phyloP scores from a whole-genome alignment of 1,139 yeast genomes.

The Diutina scorzettiae region DNA sequence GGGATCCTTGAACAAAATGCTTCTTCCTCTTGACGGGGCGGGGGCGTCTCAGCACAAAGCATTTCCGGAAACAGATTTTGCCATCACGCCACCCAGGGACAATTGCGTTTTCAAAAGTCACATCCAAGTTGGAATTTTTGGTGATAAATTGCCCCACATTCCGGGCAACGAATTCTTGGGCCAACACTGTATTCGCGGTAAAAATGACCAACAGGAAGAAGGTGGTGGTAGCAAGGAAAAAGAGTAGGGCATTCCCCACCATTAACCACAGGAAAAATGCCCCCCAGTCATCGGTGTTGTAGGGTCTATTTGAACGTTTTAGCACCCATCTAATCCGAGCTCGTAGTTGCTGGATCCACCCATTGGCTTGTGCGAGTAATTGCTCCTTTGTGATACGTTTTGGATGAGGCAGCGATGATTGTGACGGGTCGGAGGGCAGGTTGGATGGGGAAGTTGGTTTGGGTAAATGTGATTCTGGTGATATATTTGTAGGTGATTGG shows the following conservation, averaged over 20 bases:
- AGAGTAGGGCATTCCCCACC: conserved; percentile 70
- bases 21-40: conserved; percentile 20
- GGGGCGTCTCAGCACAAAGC: conserved; percentile 81
- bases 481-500: too few species aligned
- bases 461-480: too few species aligned
- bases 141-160: conserved; percentile 76
- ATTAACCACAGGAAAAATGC: conserved; percentile 88
- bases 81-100: conserved; percentile 95
- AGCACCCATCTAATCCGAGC: conserved; percentile 63
- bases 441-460: too few species aligned
- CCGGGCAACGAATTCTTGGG: conserved; percentile 80
- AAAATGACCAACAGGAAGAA: conserved; percentile 70
- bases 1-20: conserved; percentile 62
- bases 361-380: conserved; percentile 39
- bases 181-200: conserved; percentile 74
- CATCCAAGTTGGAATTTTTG: conserved; percentile 72
- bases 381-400: conserved; percentile 30
- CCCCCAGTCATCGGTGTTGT: conserved; percentile 77
- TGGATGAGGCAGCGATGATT: not conserved
- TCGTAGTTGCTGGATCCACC: conserved; percentile 35
- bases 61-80: conserved; percentile 69
- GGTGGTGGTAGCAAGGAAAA: conserved; percentile 81
- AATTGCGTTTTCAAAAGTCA: conserved; percentile 85
- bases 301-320: conserved; percentile 45
- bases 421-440: too few species aligned